Conservation (phyloP, 352 stramenopile genomes). For the Pythium rishiriense region DNA sequence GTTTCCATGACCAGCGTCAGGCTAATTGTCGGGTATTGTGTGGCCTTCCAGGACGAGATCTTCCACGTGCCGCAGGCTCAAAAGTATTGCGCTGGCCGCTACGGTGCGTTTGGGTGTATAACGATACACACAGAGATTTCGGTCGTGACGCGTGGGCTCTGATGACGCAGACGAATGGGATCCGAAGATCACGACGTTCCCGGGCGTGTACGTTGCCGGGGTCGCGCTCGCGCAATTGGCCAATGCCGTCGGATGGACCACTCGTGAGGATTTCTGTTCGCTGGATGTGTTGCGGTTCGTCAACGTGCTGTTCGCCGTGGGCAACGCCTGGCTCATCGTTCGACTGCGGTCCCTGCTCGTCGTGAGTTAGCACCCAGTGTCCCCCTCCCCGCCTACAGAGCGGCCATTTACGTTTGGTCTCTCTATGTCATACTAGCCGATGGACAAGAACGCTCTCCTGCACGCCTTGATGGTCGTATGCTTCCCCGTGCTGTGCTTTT, state of each 20-base stretch:
- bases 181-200: conserved; percentile 92
- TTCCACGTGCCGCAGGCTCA: conserved; percentile 83
- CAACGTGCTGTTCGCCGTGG: conserved; percentile 81
- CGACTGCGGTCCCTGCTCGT: conserved; percentile 44
- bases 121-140: no score
- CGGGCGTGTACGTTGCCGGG: conserved; percentile 79
- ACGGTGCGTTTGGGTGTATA: conserved; percentile 53
- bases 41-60: conserved; percentile 69
- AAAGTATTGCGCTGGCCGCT: conserved; percentile 75
- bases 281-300: conserved; percentile 58
- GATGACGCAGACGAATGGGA: conserved; percentile 89
- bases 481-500: conserved; percentile 89
- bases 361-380: conserved; percentile 15
- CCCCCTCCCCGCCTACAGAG: not conserved
- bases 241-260: conserved; percentile 14
- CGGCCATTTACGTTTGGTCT: not conserved
- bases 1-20: not conserved
- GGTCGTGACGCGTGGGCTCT: no score
- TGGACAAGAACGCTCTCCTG: conserved; percentile 46
- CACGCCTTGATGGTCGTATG: conserved; percentile 70
- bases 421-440: conserved; percentile 25
- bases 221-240: conserved; percentile 39
- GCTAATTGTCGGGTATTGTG: not conserved
- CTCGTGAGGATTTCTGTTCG: conserved; percentile 47
- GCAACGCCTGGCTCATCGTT: conserved; percentile 53